Conservation (phyloP, 2,329 filamentous ascomycete species). For the Endoconidiophora laricicola region DNA sequence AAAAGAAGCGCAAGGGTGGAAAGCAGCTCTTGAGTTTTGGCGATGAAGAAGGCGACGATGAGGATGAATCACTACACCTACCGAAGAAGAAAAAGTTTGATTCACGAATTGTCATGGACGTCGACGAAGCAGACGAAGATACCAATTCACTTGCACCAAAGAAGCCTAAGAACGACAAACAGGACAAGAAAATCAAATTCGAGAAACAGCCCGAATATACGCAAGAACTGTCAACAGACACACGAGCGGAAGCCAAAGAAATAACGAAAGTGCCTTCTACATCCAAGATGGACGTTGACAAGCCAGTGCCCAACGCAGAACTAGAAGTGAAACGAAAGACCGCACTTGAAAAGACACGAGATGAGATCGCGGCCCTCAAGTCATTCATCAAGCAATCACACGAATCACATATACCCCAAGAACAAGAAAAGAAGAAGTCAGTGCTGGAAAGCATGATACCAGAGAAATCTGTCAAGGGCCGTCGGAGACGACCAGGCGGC, state of each 20-base stretch:
- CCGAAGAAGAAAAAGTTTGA: conserved; percentile 68
- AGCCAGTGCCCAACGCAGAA: conserved; percentile 9
- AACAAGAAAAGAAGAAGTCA: conserved; percentile 45
- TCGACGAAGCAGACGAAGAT: conserved; percentile 20
- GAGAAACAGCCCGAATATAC: background rate
- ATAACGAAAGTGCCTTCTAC: background rate
- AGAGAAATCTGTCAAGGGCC: conserved; percentile 48
- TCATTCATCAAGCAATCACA: conserved; percentile 58
- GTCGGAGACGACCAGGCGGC: conserved; percentile 43
- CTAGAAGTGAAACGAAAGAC: conserved; percentile 17
- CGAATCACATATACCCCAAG: conserved; percentile 23
- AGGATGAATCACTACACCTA: conserved; percentile 32
- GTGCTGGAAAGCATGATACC: conserved; percentile 61
- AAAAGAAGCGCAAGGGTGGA: conserved; percentile 54
- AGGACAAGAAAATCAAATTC: background rate
- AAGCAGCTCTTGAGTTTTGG: conserved; percentile 69
- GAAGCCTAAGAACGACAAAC: conserved; percentile 1
- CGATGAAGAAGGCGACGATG: conserved; percentile 48
- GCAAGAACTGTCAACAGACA: background rate
- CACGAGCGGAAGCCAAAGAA: background rate
- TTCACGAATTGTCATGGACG: conserved; percentile 51
- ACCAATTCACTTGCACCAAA: conserved; percentile 11
- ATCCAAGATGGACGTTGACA: conserved; percentile 3
- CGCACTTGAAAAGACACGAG: conserved; percentile 53
- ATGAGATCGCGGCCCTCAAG: conserved; percentile 65